Evolutionary conservation across 2,329 filamentous ascomycete genomes (phyloP), one percentile per base, ranked within the genome.

Genomic region (Neofusicoccum umdonicola): DNA sequence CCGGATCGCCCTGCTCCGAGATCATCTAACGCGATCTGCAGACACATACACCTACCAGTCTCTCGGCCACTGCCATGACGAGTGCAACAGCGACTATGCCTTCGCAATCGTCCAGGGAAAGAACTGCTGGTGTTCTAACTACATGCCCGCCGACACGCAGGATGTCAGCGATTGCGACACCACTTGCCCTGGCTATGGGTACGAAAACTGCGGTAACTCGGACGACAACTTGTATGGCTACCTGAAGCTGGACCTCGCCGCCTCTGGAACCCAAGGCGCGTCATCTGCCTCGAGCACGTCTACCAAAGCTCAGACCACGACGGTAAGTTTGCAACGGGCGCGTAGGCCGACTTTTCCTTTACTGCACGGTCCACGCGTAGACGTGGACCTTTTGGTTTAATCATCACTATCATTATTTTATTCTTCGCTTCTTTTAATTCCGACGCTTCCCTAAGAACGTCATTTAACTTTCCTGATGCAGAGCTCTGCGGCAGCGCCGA

Each of bases 51-150:
- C 72, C 50, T 80, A 71, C 62, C 89, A 92, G 74, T 90, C 89
- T 19, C 87, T 91, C 69, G 90, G 90, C 35, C 82, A 87, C 12
- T 94, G 91, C 73, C 78, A 81, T 57, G 78, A 85, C 56, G 82
- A 82, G 56, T 94, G 91, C 77, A 70, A 76, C 31, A 71, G 73
- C 19, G 69, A 81, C 15, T 90, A 82, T 68, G 89, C 90, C 44
- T 91, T 88, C 67, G 90, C 89, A 68, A 81, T 94, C 54, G 79
- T 93, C 1, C 84, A 91, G 69, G 82, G 77, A 15, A 80, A 85
- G 37, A 76, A 82, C 60, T 94, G 91, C 73, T 94, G 90, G 90
- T 94, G 91, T 74, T 88, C 89, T 42, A 84, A 92, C 73, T 88
- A 88, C 70, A 82, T 82, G 2, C 91, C 91, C 8, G 73, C 73